A percentile compares a stretch with the other conserved stretches of the same genome.
Evolutionary conservation across 1,139 yeast species (phyloP).

Genomic region (Wickerhamiella infanticola): DNA sequence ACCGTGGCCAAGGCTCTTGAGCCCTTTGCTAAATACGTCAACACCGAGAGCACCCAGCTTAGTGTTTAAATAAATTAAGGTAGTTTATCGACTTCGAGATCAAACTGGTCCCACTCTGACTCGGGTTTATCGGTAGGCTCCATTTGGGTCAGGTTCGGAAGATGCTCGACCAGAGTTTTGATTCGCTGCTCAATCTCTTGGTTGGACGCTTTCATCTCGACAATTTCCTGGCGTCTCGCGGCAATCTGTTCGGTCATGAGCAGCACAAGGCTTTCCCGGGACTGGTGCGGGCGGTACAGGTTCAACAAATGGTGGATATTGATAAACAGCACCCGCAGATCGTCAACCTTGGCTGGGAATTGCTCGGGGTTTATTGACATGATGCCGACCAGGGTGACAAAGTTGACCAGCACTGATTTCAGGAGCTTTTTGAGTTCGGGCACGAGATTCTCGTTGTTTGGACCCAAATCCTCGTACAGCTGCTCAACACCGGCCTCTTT

Average conservation of each 20-base stretch:
- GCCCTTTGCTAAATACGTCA: constrained; percentile 47
- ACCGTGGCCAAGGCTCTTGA: constrained; percentile 75
- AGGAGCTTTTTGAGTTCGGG: constrained; percentile 53
- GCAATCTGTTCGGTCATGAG: constrained; percentile 38
- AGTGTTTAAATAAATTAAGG: constrained; percentile 28
- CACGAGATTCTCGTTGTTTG: constrained; percentile 28
- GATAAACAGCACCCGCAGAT: constrained; percentile 56
- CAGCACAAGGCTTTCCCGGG: constrained; percentile 64
- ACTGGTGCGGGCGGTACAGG: constrained; percentile 80
- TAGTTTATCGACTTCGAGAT: not conserved
- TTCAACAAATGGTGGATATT: constrained; percentile 74
- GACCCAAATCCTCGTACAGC: constrained; percentile 30
- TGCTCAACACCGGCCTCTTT: constrained; percentile 55
- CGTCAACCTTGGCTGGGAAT: constrained; percentile 51
- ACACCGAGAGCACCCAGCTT: constrained; percentile 47
- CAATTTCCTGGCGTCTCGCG: constrained; percentile 16
- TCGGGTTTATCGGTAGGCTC: not conserved
- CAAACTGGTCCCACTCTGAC: not conserved
- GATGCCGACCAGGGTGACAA: constrained; percentile 60
- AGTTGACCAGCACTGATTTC: constrained; percentile 54
- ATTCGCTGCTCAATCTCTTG: constrained; percentile 16
- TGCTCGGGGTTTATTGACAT: constrained; percentile 52
- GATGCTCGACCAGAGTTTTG: constrained; percentile 15
- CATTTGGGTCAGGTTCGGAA: constrained; percentile 7
- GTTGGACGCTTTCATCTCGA: constrained; percentile 16